phyloP scores from a whole-genome alignment of 2,329 filamentous ascomycete genomes.

The Phialophora verrucosa region DNA sequence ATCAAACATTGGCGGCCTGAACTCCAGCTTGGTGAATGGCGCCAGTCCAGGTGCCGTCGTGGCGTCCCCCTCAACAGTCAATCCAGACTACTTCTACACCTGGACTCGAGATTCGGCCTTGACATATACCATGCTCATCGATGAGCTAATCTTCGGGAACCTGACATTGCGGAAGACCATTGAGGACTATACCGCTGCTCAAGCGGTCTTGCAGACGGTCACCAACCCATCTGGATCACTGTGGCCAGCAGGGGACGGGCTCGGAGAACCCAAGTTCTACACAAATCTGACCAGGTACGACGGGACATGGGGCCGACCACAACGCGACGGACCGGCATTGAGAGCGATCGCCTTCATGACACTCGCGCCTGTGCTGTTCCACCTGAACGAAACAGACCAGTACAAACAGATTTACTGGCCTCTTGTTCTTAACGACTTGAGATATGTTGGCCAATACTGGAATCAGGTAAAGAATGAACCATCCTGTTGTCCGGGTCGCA shows the following conservation, averaged over 20 bases:
- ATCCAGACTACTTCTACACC: slow-evolving; percentile 72
- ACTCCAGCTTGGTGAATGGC: slow-evolving; percentile 56
- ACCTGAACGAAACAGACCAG: slow-evolving; percentile 46
- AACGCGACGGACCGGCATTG: slow-evolving; percentile 57
- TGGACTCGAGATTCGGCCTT: slow-evolving; percentile 80
- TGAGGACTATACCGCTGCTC: slow-evolving; percentile 69
- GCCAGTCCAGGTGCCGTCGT: slow-evolving; percentile 60
- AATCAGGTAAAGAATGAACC: slow-evolving; percentile 58
- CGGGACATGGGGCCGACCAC: slow-evolving; percentile 70
- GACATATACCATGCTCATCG: slow-evolving; percentile 71
- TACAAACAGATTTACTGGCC: slow-evolving; percentile 69
- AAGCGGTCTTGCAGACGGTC: slow-evolving; percentile 69
- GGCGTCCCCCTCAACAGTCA: slow-evolving; percentile 61
- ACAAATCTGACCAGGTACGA: slow-evolving; percentile 68
- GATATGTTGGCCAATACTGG: slow-evolving; percentile 76
- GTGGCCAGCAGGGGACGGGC: slow-evolving; percentile 59
- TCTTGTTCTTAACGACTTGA: slow-evolving; percentile 74
- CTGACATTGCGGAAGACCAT: slow-evolving; percentile 64
- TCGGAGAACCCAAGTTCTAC: slow-evolving; percentile 76
- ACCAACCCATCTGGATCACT: slow-evolving; percentile 69
- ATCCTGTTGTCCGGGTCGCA: slow-evolving; percentile 44
- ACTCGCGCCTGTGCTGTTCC: slow-evolving; percentile 34
- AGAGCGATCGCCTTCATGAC: slow-evolving; percentile 45
- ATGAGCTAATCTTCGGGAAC: slow-evolving; percentile 69
- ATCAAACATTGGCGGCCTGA: slow-evolving; percentile 60